These are phyloP conservation scores for Elongisporangium undulatum DNA, from an alignment of 352 stramenopile species.

Conservation along the genomic window DNA sequence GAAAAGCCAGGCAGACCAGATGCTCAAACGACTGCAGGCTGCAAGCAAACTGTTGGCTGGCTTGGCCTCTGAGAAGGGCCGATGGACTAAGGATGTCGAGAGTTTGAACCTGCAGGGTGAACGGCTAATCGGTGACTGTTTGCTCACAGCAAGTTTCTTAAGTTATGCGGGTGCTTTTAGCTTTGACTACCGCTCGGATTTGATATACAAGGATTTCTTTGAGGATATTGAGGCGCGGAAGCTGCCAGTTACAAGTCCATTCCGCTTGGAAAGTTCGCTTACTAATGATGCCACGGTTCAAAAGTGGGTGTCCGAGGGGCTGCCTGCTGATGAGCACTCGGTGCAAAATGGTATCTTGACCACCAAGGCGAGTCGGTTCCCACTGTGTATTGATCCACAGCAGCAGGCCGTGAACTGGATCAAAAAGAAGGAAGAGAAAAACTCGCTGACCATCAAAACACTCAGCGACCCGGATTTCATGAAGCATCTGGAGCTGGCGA, in stretches of 20 bases:
- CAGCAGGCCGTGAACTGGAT: conserved; percentile 96
- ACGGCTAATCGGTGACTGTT: conserved; percentile 87
- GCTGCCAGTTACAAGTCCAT: conserved; percentile 85
- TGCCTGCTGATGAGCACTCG: conserved; percentile 93
- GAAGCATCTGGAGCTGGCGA: conserved; percentile 93
- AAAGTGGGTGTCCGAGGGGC: conserved; percentile 91
- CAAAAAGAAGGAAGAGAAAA: conserved; percentile 93
- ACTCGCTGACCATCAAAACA: conserved; percentile 92
- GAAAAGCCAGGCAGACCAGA: conserved; percentile 91
- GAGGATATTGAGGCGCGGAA: conserved; percentile 69
- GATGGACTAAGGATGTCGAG: conserved; percentile 92
- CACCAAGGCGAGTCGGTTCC: conserved; percentile 91
- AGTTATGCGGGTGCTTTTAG: conserved; percentile 91
- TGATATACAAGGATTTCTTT: conserved; percentile 89
- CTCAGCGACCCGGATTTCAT: conserved; percentile 94
- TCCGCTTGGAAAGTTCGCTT: conserved; percentile 88
- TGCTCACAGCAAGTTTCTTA: conserved; percentile 89
- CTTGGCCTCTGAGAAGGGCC: conserved; percentile 86
- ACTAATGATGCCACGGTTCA: conserved; percentile 93
- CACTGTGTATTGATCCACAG: conserved; percentile 94
- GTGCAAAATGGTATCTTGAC: conserved; percentile 96
- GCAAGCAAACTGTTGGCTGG: conserved; percentile 92
- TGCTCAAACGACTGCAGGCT: conserved; percentile 92
- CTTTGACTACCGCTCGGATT: conserved; percentile 85
- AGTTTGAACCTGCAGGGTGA: conserved; percentile 78